Evolutionary conservation across 2,329 filamentous ascomycete species (phyloP), one percentile per base, ranked within the genome.

Genomic region (Grosmannia penicillata): DNA sequence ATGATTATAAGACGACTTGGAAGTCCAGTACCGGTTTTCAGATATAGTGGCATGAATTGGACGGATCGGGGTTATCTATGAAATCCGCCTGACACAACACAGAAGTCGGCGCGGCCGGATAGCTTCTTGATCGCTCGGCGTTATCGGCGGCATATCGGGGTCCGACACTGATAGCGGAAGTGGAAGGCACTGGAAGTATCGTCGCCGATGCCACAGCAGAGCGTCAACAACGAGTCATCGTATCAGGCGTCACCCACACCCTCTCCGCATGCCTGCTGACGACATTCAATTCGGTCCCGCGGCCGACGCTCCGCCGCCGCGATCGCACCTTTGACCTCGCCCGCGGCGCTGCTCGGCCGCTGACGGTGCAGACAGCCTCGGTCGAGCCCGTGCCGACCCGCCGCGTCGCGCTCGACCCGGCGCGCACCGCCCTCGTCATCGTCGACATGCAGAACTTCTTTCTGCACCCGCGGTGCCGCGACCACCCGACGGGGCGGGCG

Each of bases 401-500:
- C 66, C 70, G 52, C 63, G 70, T 54, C 69, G 70, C 48, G 65
- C 60, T 57, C 68, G 70, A 49, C 17, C 61, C 67, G 4, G 39
- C 47, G 10, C 56, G 55, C 17, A 61, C 60, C 10, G 68, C 45
- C 1, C 40, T 47, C 14, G 41, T 48, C 2, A 28, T 47, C 6
- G 40, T 48, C 26, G 69, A 72, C 52, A 68, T 72, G 63, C 69
- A 73, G 51, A 73, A 72, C 49, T 70, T 62, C 54, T 72, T 71
- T 47, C 55, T 72, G 21, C 59, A 53, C 53, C 55, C 47, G 33
- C 52, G 37, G 36, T 70, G 51, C 49, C 61, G 52, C 46, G 53
- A 50, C 31, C 62, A 59, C 42, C 56, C 53, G 26, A 55, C 51
- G 49, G 69, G 50, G 26, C 55, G 51, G 56, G 63, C 44, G 46